Evolutionary conservation across 306 rosid genomes (phyloP).

Genomic region (Corylus heterophylla): DNA sequence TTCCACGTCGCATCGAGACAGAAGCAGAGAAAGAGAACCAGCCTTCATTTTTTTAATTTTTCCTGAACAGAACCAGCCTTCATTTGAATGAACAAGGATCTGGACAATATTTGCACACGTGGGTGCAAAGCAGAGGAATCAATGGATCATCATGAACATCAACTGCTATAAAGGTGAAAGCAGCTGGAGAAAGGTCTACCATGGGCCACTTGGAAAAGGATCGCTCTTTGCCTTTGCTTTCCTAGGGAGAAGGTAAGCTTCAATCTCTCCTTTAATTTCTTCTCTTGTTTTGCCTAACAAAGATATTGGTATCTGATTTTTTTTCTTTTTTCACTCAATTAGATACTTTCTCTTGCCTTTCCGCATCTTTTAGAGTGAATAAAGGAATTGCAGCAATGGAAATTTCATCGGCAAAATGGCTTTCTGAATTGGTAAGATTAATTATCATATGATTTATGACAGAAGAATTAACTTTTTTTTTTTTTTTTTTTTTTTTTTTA

Average conservation of each 20-base stretch:
- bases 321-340: neutral
- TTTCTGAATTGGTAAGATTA: conserved; percentile 57
- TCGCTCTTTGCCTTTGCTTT: neutral
- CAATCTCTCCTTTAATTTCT: neutral
- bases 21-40: conserved; percentile 3
- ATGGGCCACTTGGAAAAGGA: neutral
- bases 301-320: neutral
- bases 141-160: neutral
- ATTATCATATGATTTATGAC: neutral
- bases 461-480: neutral
- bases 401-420: conserved; percentile 40
- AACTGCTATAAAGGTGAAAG: neutral
- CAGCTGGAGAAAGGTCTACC: neutral
- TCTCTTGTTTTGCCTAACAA: neutral
- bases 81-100: neutral
- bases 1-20: conserved; percentile 15
- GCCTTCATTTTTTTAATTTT: neutral
- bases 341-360: neutral
- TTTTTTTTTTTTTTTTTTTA: no score
- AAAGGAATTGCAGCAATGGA: conserved; percentile 32
- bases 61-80: neutral
- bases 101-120: conserved; percentile 11
- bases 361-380: neutral
- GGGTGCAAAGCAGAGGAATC: neutral
- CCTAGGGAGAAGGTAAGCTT: conserved; percentile 9